These are phyloP conservation scores for Sclerotinia minor DNA, from an alignment of 2,329 filamentous ascomycete genomes.

Conservation along the genomic window DNA sequence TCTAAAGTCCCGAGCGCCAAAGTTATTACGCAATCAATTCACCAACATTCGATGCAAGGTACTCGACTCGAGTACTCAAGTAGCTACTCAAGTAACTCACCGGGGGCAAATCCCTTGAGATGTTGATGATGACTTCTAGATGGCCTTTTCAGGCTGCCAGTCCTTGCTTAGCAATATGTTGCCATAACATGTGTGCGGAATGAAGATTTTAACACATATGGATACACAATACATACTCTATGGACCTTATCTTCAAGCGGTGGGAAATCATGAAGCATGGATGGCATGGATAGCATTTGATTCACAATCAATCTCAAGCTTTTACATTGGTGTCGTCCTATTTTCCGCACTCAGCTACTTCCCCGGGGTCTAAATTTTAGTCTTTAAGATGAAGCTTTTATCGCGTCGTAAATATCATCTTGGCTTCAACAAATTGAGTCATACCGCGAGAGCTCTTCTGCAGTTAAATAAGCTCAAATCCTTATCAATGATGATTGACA, in stretches of 20 bases:
- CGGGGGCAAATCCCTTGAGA: neutral
- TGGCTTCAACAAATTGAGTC: neutral
- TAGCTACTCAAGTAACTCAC: neutral
- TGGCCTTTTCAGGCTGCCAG: too few relatives aligned
- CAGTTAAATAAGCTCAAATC: neutral
- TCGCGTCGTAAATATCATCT: neutral
- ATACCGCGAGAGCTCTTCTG: neutral
- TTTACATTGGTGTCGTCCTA: neutral
- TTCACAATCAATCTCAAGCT: too few relatives aligned
- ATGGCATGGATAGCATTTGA: too few relatives aligned
- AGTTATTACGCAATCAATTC: neutral
- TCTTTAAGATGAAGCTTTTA: neutral
- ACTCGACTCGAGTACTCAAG: too few relatives aligned
- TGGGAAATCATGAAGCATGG: neutral
- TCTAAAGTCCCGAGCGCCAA: neutral
- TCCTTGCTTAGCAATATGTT: neutral
- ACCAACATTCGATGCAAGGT: too few relatives aligned
- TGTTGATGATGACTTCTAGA: too few relatives aligned
- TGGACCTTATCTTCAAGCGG: neutral
- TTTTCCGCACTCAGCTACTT: neutral
- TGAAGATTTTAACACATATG: too few relatives aligned
- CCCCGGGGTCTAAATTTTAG: neutral
- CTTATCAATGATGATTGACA: neutral
- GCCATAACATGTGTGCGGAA: too few relatives aligned
- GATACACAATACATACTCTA: neutral